These are phyloP conservation scores for Furcasterigmium sp. DNA, from an alignment of 2,329 filamentous ascomycete genomes.

Conservation along the genomic window DNA sequence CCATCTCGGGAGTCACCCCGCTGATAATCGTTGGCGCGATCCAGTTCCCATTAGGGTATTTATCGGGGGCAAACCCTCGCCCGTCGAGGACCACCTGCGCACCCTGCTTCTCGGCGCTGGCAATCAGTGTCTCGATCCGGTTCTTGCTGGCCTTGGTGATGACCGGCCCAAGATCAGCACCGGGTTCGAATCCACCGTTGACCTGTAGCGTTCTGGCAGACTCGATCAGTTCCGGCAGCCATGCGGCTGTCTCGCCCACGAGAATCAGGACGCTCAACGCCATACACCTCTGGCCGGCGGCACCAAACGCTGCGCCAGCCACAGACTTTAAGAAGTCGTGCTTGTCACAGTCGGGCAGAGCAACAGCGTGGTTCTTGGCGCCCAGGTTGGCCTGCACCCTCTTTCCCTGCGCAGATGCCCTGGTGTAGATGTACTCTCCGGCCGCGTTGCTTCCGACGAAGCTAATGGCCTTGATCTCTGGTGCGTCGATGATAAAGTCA, in stretches of 20 bases:
- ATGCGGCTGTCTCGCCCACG: constrained; percentile 60
- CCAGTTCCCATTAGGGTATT: constrained; percentile 9
- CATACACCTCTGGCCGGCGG: constrained; percentile 67
- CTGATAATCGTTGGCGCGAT: constrained; percentile 27
- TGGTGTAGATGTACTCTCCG: constrained; percentile 63
- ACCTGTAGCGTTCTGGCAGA: constrained; percentile 49
- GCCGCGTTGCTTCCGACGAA: constrained; percentile 66
- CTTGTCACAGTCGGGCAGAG: constrained; percentile 65
- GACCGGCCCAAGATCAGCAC: constrained; percentile 48
- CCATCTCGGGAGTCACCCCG: constrained; percentile 25
- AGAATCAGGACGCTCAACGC: constrained; percentile 61
- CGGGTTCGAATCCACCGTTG: constrained; percentile 15
- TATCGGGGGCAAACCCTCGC: constrained; percentile 12
- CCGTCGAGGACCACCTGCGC: constrained; percentile 13
- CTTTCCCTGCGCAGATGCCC: constrained; percentile 65
- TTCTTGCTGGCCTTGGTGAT: neutral
- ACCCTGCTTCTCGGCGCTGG: constrained; percentile 15
- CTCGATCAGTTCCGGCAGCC: constrained; percentile 59
- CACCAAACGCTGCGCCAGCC: constrained; percentile 62
- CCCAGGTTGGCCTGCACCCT: constrained; percentile 63
- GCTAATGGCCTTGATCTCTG: constrained; percentile 62
- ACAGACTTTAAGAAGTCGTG: constrained; percentile 63
- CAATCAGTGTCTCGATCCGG: constrained; percentile 15
- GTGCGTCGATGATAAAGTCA: constrained; percentile 65
- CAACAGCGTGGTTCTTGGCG: constrained; percentile 65